Evolutionary conservation across 192 early-diverging fungal species (phyloP).

Genomic region (Dissophora globulifera): DNA sequence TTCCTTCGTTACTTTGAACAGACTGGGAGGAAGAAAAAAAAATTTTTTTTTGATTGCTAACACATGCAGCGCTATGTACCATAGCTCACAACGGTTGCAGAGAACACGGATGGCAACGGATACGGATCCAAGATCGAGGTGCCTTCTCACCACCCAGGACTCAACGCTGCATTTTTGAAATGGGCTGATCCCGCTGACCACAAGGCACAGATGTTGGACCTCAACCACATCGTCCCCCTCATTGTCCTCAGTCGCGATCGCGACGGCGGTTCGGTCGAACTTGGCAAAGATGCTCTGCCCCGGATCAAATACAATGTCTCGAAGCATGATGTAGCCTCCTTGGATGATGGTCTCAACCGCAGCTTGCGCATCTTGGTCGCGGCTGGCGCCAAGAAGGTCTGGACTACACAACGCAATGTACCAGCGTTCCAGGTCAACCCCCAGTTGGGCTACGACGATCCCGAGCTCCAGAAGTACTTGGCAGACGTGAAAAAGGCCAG

Average conservation of each 20-base stretch:
- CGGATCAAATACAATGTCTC: constrained; percentile 63
- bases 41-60: no score
- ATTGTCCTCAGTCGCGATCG: constrained; percentile 72
- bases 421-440: constrained; percentile 56
- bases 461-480: constrained; percentile 37
- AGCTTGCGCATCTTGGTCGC: constrained; percentile 66
- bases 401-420: constrained; percentile 62
- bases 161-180: constrained; percentile 53
- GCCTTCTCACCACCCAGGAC: constrained; percentile 64
- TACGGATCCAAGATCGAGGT: constrained; percentile 78
- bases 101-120: constrained; percentile 67
- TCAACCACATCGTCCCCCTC: constrained; percentile 60
- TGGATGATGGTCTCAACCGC: constrained; percentile 58
- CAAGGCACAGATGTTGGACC: constrained; percentile 62
- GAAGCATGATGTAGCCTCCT: constrained; percentile 59
- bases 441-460: constrained; percentile 45
- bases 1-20: no score
- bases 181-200: constrained; percentile 63
- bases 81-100: constrained; percentile 56
- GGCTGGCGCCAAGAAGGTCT: constrained; percentile 70
- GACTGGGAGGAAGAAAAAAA: no score
- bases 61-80: neutral
- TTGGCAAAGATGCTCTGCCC: constrained; percentile 55
- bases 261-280: constrained; percentile 58
- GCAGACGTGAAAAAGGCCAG: constrained; percentile 42